Evolutionary conservation across 805 yeast species (phyloP), one percentile per base, ranked within the genome.

Genomic region (Candida ovalis): DNA sequence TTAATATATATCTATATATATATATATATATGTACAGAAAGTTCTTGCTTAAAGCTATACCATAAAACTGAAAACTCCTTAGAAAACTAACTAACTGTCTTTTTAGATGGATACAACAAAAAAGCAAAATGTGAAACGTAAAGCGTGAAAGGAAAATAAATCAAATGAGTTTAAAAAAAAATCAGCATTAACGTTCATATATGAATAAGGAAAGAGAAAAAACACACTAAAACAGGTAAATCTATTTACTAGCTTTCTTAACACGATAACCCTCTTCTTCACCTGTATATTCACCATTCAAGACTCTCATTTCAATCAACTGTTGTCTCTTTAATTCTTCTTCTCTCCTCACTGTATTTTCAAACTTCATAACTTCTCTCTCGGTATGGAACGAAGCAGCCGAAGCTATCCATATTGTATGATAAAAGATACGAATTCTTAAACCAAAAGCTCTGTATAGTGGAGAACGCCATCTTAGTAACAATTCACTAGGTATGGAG

Each of bases 401-500:
- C 6, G 67, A 57, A 1, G 71, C 68, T 12, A 68, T 56, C 66
- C 68, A 62, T 9, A 68, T 64, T 1, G 73, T 69, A 48, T 69
- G 71, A 46, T 66, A 69, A 39, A 68, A 69, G 2, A 69, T 62
- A 32, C 72, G 55, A 21, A 69, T 67, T 22, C 73, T 52, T 21
- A 57, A 48, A 3, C 72, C 73, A 45, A 68, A 63, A 23, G 69
- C 65, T 48, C 73, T 56, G 51, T 66, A 69, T 24, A 62, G 54
- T 15, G 72, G 72, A 1, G 70, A 69, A 37, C 64, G 56, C 73
- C 72, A 69, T 38, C 69, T 51, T 2, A 69, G 51, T 1, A 69
- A 37, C 30, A 68, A 48, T 46, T 68, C 72, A 3, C 71, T 57
- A 1, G 73, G 73, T 18, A 68, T 62, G 10, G 72, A 66, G 27